A percentile compares a stretch with the other conserved stretches of the same genome.
Conservation (phyloP, 2,329 filamentous ascomycete species). For the Penicillium thymicola region DNA sequence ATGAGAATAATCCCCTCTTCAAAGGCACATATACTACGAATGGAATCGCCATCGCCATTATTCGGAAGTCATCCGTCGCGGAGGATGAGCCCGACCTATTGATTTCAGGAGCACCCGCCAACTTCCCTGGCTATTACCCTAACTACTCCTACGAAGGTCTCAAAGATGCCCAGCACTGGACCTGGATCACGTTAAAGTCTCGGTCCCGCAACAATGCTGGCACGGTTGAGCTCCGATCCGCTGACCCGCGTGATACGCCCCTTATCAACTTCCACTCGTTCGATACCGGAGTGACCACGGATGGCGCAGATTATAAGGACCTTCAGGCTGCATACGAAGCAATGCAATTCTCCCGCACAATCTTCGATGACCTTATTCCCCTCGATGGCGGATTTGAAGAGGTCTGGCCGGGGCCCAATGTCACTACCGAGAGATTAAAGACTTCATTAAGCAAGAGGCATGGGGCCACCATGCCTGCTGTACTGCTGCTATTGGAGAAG, state of each 20-base stretch:
- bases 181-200: slow-evolving; percentile 54
- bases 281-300: slow-evolving; percentile 34
- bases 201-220: slow-evolving; percentile 62
- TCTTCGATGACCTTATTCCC: slow-evolving; percentile 42
- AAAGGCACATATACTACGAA: slow-evolving; percentile 49
- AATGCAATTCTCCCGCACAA: slow-evolving; percentile 51
- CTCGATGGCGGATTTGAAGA: slow-evolving; percentile 46
- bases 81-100: slow-evolving; percentile 53
- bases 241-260: slow-evolving; percentile 62
- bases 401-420: slow-evolving; percentile 43
- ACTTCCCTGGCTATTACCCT: slow-evolving; percentile 53
- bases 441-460: slow-evolving; percentile 49
- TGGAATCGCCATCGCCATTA: slow-evolving; percentile 53
- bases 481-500: slow-evolving; percentile 53
- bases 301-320: slow-evolving; percentile 49
- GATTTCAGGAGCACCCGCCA: slow-evolving; percentile 54
- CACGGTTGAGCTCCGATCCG: slow-evolving; percentile 57
- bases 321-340: slow-evolving; percentile 55
- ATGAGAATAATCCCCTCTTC: slow-evolving; percentile 37
- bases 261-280: slow-evolving; percentile 61
- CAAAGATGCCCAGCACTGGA: slow-evolving; percentile 43
- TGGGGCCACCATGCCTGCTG: slow-evolving; percentile 58
- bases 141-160: slow-evolving; percentile 43
- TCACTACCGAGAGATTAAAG: slow-evolving; percentile 46
- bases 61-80: slow-evolving; percentile 35